These are phyloP conservation scores for Diplosphaera chodatii DNA, from an alignment of 139 green algal species.

Conservation along the genomic window DNA sequence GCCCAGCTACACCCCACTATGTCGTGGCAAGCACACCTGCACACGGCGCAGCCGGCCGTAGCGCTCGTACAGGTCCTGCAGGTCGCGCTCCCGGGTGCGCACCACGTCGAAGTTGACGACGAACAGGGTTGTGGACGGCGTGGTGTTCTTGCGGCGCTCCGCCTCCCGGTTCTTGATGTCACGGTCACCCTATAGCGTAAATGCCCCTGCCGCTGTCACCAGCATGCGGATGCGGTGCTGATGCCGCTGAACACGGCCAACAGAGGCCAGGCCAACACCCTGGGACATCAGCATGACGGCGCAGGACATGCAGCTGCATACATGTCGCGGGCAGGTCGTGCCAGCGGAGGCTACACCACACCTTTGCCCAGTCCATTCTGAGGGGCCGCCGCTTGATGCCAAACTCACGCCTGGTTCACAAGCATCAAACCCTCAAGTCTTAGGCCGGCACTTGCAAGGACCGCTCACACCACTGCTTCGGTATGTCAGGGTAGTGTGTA, in stretches of 20 bases:
- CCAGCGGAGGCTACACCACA: not conserved
- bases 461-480: no score
- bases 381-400: conserved; percentile 45
- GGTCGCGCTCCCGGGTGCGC: conserved; percentile 45
- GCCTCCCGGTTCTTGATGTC: conserved; percentile 32
- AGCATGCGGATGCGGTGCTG: no score
- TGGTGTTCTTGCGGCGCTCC: conserved; percentile 18
- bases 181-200: conserved; percentile 22
- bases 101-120: conserved; percentile 69
- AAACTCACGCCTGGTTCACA: conserved; percentile 66
- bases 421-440: no score
- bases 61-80: conserved; percentile 61
- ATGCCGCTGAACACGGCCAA: no score
- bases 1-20: conserved; percentile 2
- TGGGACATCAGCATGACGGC: not conserved
- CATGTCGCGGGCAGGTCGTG: not conserved
- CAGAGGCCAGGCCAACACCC: no score
- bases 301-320: not conserved
- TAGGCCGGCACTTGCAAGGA: no score
- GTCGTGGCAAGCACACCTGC: not conserved
- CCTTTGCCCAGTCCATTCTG: conserved; percentile 72
- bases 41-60: conserved; percentile 35
- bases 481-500: no score
- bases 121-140: conserved; percentile 72
- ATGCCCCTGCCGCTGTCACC: not conserved